Percentiles rank a stretch among this genome's conserved stretches.
phyloP scores from a whole-genome alignment of 2,329 filamentous ascomycete species.

The Aspergillus persii region DNA sequence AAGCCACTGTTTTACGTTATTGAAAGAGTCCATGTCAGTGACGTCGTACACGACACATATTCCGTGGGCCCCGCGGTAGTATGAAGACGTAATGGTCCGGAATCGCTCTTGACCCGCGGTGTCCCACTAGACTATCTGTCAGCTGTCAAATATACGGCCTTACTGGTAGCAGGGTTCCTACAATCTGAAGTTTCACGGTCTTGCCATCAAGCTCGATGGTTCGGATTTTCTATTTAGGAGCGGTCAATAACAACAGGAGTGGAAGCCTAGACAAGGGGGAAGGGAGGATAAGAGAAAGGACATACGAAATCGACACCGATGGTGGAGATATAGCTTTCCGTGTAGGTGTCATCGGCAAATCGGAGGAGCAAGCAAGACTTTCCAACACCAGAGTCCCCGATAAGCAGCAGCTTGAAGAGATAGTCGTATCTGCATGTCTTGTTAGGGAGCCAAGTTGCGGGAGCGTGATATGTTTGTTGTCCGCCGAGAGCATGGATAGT shows the following conservation, averaged over 20 bases:
- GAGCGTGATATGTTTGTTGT: neutral
- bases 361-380: constrained; percentile 98
- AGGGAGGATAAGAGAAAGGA: constrained; percentile 24
- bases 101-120: constrained; percentile 98
- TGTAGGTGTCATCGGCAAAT: constrained; percentile 99
- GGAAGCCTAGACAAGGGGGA: neutral
- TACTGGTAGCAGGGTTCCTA: constrained; percentile 49
- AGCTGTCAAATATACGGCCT: constrained; percentile 1
- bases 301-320: constrained; percentile 98
- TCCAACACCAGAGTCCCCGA: constrained; percentile 99
- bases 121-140: constrained; percentile 71
- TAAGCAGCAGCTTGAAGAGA: constrained; percentile 99
- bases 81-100: constrained; percentile 98
- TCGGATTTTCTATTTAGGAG: constrained; percentile 80
- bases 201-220: constrained; percentile 99
- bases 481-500: neutral
- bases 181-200: constrained; percentile 99
- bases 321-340: constrained; percentile 98
- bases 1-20: constrained; percentile 99
- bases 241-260: constrained; percentile 18
- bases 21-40: constrained; percentile 99
- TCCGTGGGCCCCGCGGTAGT: constrained; percentile 98
- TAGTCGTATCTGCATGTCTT: constrained; percentile 85
- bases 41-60: constrained; percentile 99
- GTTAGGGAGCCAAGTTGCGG: constrained; percentile 26